Evolutionary conservation across 495 filamentous ascomycete species (phyloP), one percentile per base, ranked within the genome.

Genomic region (Chlorociboria aeruginascens): DNA sequence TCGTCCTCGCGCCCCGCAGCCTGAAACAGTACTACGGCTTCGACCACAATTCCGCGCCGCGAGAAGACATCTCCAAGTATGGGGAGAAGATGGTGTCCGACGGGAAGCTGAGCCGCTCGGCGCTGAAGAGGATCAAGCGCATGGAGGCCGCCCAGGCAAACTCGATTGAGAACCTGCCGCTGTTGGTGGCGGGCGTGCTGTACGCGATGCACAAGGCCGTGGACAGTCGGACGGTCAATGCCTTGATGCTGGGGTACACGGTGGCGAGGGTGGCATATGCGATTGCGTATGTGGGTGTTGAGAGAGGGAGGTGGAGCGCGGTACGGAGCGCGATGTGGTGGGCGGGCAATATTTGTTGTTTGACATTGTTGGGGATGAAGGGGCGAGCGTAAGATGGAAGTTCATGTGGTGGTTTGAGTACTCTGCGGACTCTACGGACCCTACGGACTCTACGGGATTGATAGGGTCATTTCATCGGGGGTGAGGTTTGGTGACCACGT

Each of bases 1-100:
- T 51, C 14, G 30, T 67, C 7, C 65, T 70, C 40, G 69, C 67
- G 39, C 63, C 66, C 7, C 69, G 73, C 3, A 59, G 46, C 4
- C 47, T 62, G 8, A 76, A 76, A 50, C 58, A 66, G 8, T 50
- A n/a, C 13, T 58, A 61, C 44, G 63, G 69, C 3, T 45, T 76
- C 36, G 73, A 78, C 50, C 66, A 77, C 61, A 73, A 75, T 51
- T 57, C 54, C 25, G 56, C 61, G 1, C 71, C 74, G 0, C 61
- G 68, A 3, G 60, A 72, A 39, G 66, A 74, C 32, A 61, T 77
- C 3, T 48, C 49, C 39, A 70, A 66, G 16, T 66, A 68, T 48
- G 72, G 72, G 39, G 59, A 66, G 14, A 63, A 58, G 0, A 70
- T 70, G 0, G 71, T 78, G 12, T 43, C 29, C 2, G 14, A 61